Evolutionary conservation across 1,139 yeast species (phyloP).

Genomic region (Waltiozyma sp.): DNA sequence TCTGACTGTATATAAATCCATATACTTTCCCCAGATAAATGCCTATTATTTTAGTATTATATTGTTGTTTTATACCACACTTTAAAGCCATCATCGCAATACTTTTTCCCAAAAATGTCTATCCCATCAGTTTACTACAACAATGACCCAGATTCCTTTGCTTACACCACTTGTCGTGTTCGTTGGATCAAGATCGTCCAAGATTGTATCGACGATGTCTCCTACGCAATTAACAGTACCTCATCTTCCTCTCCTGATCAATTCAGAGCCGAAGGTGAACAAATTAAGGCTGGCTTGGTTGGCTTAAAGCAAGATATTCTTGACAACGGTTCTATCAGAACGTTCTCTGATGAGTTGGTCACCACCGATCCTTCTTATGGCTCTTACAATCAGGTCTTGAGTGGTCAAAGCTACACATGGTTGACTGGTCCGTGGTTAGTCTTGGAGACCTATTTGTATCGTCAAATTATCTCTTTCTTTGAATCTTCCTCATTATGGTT

Average conservation of each 20-base stretch:
- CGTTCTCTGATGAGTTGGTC: slow-evolving; percentile 26
- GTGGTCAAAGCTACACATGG: slow-evolving; percentile 43
- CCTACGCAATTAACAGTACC: slow-evolving; percentile 20
- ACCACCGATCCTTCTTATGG: slow-evolving; percentile 36
- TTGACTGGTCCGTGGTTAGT: slow-evolving; percentile 86
- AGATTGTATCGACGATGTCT: slow-evolving; percentile 55
- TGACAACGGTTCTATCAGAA: slow-evolving; percentile 29
- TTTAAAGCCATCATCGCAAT: not conserved
- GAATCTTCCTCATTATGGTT: slow-evolving; percentile 35
- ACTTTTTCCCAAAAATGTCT: not conserved
- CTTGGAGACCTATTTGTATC: slow-evolving; percentile 77
- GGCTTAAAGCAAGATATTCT: slow-evolving; percentile 29
- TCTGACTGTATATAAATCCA: not conserved
- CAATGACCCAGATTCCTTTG: slow-evolving; percentile 68
- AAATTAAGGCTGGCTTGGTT: slow-evolving; percentile 26
- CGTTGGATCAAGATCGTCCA: slow-evolving; percentile 84
- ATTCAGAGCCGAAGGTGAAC: slow-evolving; percentile 22
- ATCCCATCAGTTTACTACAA: slow-evolving; percentile 43
- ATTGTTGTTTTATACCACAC: no score
- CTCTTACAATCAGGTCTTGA: slow-evolving; percentile 40
- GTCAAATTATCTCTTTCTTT: slow-evolving; percentile 44
- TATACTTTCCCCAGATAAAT: not conserved
- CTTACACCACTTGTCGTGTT: slow-evolving; percentile 61
- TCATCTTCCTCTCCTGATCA: slow-evolving; percentile 12
- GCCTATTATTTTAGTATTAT: not conserved